A percentile compares a stretch with the other conserved stretches of the same genome.
Conservation (phyloP, 345 rosid genomes). For the Eucalyptus urophylla region DNA sequence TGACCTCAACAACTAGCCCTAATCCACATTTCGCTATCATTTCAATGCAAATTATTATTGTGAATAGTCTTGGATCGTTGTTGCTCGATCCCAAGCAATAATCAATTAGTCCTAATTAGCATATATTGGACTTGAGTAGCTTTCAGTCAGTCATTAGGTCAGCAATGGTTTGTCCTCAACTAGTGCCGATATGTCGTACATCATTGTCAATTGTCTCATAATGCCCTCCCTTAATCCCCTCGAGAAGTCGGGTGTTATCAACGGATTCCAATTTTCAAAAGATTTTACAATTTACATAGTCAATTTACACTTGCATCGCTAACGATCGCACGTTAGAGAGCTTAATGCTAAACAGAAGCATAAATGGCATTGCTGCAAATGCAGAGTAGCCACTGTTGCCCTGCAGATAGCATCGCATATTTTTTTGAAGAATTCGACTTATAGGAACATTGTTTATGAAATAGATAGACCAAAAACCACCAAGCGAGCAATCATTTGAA, state of each 20-base stretch:
- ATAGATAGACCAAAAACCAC: neutral
- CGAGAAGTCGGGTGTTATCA: neutral
- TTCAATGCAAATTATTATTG: neutral
- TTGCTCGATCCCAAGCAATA: neutral
- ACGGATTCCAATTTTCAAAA: neutral
- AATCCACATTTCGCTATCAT: neutral
- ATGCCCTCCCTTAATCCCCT: neutral
- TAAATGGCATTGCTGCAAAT: neutral
- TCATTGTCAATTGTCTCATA: neutral
- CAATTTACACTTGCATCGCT: neutral
- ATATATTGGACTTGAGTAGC: neutral
- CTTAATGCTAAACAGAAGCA: neutral
- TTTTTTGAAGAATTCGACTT: neutral
- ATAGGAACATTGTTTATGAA: neutral
- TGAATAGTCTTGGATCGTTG: neutral
- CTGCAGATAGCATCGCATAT: neutral
- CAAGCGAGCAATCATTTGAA: neutral
- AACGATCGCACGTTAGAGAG: too few species aligned
- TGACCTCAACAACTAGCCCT: neutral
- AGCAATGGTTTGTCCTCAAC: too few species aligned
- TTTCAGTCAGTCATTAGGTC: neutral
- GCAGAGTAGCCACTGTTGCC: neutral
- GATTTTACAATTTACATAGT: neutral
- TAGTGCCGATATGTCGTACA: neutral
- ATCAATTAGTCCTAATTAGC: neutral